Conservation (phyloP, 2,329 filamentous ascomycete species). For the Diaporthe helianthi region DNA sequence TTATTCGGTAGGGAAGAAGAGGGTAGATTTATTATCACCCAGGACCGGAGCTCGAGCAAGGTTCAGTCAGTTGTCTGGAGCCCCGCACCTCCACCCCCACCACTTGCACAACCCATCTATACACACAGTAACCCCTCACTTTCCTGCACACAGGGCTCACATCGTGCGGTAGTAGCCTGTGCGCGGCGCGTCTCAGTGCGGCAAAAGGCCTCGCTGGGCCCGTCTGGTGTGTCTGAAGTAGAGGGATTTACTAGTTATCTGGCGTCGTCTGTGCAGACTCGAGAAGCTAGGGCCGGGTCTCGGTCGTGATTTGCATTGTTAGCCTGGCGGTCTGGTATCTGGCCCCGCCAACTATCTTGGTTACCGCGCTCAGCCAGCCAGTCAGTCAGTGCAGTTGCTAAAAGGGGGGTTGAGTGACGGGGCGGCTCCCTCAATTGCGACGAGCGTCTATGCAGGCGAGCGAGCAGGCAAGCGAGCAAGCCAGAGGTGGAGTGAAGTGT, state of each 20-base stretch:
- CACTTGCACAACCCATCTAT: too few relatives aligned
- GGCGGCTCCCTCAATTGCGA: slow-evolving; percentile 2
- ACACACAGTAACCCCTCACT: background rate
- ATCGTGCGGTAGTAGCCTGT: background rate
- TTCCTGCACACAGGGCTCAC: background rate
- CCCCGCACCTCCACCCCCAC: background rate
- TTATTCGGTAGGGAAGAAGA: background rate
- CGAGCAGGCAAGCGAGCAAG: background rate
- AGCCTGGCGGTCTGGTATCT: slow-evolving; percentile 21
- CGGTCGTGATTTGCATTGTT: slow-evolving; percentile 14
- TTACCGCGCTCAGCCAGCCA: slow-evolving; percentile 28
- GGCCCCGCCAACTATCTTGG: slow-evolving; percentile 17
- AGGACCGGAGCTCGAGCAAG: slow-evolving; percentile 7
- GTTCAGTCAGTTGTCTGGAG: slow-evolving; percentile 19
- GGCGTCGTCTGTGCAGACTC: background rate
- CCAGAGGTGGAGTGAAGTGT: background rate
- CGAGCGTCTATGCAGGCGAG: background rate
- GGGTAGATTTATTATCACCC: background rate
- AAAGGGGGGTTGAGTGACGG: slow-evolving; percentile 11
- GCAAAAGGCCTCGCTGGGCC: background rate
- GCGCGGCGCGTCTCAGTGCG: background rate
- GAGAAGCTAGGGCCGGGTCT: too few relatives aligned
- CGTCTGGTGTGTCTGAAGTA: background rate
- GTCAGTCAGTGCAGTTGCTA: background rate
- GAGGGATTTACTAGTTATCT: background rate